Conservation (phyloP, 805 yeast species). For the Hanseniaspora meyeri region DNA sequence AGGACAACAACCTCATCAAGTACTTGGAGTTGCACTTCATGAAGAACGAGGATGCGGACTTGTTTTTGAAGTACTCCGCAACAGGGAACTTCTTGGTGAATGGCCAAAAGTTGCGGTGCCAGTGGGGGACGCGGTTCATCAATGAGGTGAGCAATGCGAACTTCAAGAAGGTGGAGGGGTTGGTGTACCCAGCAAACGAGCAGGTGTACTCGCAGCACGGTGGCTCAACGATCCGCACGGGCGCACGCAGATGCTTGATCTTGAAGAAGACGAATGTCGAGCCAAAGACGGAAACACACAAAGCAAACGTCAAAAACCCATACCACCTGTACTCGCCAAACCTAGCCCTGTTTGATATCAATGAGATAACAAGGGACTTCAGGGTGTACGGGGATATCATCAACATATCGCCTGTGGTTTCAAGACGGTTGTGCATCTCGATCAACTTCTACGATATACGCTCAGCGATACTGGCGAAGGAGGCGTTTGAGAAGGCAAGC, state of each 20-base stretch:
- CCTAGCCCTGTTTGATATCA: conserved; percentile 37
- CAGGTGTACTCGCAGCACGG: conserved; percentile 13
- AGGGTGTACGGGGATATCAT: conserved; percentile 44
- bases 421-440: conserved; percentile 49
- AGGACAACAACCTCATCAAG: conserved; percentile 19
- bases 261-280: conserved; percentile 30
- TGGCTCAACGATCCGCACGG: conserved; percentile 30
- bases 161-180: conserved; percentile 17
- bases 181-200: conserved; percentile 13
- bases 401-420: conserved; percentile 54
- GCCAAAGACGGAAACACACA: conserved; percentile 15
- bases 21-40: conserved; percentile 40
- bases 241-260: conserved; percentile 47
- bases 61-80: conserved; percentile 40
- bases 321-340: conserved; percentile 28
- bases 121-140: conserved; percentile 31
- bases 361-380: conserved; percentile 39
- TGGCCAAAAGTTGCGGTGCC: conserved; percentile 38
- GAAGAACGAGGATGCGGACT: conserved; percentile 40
- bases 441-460: conserved; percentile 47
- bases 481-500: conserved; percentile 29
- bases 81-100: conserved; percentile 48
- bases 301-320: conserved; percentile 1
- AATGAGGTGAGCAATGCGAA: conserved; percentile 1
- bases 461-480: conserved; percentile 49